Base-by-base conservation (phyloP, 1,284 basidiomycete genomes). In the Blastosporella zonata region DNA sequence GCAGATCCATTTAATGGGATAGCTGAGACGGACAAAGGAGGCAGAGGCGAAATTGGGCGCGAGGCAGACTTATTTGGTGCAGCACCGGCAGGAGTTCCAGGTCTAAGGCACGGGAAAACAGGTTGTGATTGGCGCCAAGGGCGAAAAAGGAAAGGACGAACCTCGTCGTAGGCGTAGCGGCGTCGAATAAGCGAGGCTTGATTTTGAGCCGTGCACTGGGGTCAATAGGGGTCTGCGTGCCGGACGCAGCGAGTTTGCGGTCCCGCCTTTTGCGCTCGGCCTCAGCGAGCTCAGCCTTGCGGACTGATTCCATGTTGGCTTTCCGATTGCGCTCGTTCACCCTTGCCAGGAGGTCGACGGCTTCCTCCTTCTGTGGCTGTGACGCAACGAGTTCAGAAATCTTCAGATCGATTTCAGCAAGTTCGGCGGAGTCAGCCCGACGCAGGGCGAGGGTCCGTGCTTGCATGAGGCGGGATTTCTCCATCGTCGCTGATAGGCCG, bases 251-350 rank as follows among this genome's bases (percentile, higher is more conserved):
- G 42, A 82, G 64, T 64, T 82, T 84, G 44, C 86, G 78, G 53
- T 87, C 82, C 50, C 73, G 71, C 41, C 81, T 71, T 63, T 82
- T 85, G 38, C 81, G 72, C 56, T 87, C 84, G 6, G 79, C 69
- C 52, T 86, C 81, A 28, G 74, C 73, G 34, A 83, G 62, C 67
- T 95, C 93, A 0, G 90, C 87, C 55, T 81, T 82, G 42, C 87
- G 75, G 52, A 93, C 82, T 1, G 81, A 78, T 58, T 93, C 91
- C 53, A 83, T 61, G 52, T 95, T 96, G 39, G 85, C 82, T 56
- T 78, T 81, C 35, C 90, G 78, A 64, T 97, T 96, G 44, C 91
- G 81, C 67, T 94, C 91, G 64, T 95, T 96, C 52, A 97, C 86
- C 62, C 73, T 82, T 15, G 86, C 81, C 25, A 95, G 75, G 57